Base-by-base conservation (phyloP, 768 basidiomycete species). In the Zangia roseola region DNA sequence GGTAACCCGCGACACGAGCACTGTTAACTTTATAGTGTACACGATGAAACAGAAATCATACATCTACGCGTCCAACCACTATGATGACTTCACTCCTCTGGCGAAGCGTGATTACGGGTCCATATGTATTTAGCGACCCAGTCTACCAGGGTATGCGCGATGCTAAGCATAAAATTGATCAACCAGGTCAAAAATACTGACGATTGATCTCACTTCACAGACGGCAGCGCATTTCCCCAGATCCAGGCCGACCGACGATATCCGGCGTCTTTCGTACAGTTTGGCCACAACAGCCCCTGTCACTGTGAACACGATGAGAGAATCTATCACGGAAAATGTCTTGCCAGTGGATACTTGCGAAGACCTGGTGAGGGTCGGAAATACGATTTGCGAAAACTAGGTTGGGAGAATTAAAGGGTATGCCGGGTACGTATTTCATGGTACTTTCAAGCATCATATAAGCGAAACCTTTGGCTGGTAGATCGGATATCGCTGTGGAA, bases 41-140 rank as follows among this genome's bases (percentile, higher is more conserved):
- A 21, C 10, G 10, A 14, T 6, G 23, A 16, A 24, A 33, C 10
- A 1, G 9, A 13, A 14, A n/a, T 1, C 53, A 5, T 55, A 64
- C 63, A 40, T 64, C 50, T 16, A 55, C 41, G 4, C 62, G 47
- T 2, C 57, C 59, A 5, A 65, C 43, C 35, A 65, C 24, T 35
- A 65, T 43, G 30, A 36, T 51, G 14, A 61, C n/a, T 1, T 51
- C 21, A 13, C 44, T 57, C 1, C 82, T 82, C 56, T 77, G 76
- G 2, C 78, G 71, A 2, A 84, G 57, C 0, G 77, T 70, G 51
- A 83, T 75, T 1, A 83, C 69, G 0, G 83, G 81, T 0, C 83
- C 83, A 47, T 84, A n/a, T n/a, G n/a, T n/a, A 83, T 53, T 74
- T 58, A 44, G 76, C 68, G 1, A 77, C 76, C 75, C 77, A 80